phyloP scores from a whole-genome alignment of 139 green algal species.

The Pycnococcus provasolii region DNA sequence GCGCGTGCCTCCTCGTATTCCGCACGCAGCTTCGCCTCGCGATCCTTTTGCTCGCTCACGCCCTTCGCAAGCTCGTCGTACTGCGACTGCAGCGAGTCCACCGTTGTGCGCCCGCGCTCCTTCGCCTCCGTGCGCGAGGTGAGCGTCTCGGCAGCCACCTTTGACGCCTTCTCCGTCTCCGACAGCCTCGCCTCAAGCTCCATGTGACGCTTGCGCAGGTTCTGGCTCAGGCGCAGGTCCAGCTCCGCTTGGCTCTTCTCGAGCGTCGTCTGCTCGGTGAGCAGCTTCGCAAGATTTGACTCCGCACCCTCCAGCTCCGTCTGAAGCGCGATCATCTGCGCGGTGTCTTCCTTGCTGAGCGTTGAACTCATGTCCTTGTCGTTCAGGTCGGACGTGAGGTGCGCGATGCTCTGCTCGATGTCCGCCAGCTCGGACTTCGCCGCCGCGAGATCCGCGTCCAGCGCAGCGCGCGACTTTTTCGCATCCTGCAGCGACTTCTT shows the following conservation, averaged over 20 bases:
- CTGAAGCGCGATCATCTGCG: conserved; percentile 33
- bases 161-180: conserved; percentile 16
- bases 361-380: too few relatives aligned
- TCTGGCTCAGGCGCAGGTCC: conserved; percentile 13
- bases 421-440: conserved; percentile 35
- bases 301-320: conserved; percentile 10
- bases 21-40: conserved; percentile 11
- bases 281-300: conserved; percentile 21
- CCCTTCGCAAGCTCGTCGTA: too few relatives aligned
- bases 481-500: too few relatives aligned
- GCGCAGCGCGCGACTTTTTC: conserved; percentile 15
- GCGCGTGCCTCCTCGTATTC: conserved; percentile 3
- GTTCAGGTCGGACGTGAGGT: too few relatives aligned
- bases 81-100: too few relatives aligned
- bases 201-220: conserved; percentile 41
- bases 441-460: conserved; percentile 49
- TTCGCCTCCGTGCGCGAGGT: too few relatives aligned
- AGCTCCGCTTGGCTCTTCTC: neutral
- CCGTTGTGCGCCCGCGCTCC: neutral
- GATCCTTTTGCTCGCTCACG: neutral
- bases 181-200: conserved; percentile 41
- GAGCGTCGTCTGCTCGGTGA: conserved; percentile 1
- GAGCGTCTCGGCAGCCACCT: conserved; percentile 27
- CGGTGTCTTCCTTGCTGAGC: neutral
- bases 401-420: conserved; percentile 24